Evolutionary conservation across 176 grass and related monocot genomes (phyloP).

Genomic region (Aegilops tauschii): DNA sequence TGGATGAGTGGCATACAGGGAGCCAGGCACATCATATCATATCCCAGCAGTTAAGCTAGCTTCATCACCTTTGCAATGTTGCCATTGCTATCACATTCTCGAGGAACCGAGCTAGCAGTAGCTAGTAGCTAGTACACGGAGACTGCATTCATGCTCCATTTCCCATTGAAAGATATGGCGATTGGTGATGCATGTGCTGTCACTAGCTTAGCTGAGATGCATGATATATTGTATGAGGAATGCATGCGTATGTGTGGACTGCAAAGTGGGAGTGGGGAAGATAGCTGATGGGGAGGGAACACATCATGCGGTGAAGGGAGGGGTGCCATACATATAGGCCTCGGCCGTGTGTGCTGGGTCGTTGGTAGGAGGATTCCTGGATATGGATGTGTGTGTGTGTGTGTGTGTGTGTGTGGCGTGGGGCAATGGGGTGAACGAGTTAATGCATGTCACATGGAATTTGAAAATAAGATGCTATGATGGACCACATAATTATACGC

Average conservation of each 20-base stretch:
- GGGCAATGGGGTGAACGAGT: not conserved
- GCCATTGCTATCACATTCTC: not conserved
- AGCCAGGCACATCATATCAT: conserved; percentile 55
- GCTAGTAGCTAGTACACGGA: not conserved
- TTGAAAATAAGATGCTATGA: not conserved
- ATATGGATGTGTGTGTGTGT: not conserved
- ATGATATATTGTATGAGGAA: not conserved
- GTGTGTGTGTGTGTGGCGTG: not conserved
- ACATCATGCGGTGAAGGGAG: not conserved
- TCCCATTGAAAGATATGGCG: not conserved
- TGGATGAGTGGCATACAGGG: conserved; percentile 72
- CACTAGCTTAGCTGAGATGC: not conserved
- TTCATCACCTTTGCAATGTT: conserved; percentile 23
- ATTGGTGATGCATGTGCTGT: not conserved
- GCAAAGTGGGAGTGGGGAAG: not conserved
- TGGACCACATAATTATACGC: not conserved
- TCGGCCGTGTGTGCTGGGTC: not conserved
- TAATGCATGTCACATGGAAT: not conserved
- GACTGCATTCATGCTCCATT: not conserved
- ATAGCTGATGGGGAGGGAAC: not conserved
- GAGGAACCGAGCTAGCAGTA: not conserved
- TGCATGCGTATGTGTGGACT: not conserved
- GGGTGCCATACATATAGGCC: not conserved
- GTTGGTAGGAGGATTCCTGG: not conserved
- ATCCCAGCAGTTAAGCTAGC: not conserved